phyloP scores from a whole-genome alignment of 2,329 filamentous ascomycete genomes.

The Ciborinia camelliae region DNA sequence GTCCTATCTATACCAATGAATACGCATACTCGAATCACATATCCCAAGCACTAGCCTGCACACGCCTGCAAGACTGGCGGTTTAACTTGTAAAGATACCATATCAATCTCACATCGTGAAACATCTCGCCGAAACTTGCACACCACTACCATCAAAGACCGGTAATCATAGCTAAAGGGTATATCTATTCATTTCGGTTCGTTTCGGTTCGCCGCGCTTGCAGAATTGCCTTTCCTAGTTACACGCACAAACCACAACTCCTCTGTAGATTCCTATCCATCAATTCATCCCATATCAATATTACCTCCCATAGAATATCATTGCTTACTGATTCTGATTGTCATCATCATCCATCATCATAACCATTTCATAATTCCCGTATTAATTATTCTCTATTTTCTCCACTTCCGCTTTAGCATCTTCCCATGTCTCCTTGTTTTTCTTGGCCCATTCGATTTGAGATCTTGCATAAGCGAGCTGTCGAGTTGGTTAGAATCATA shows the following conservation, averaged over 20 bases:
- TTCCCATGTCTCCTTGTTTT: slow-evolving; percentile 70
- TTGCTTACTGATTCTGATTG: not conserved
- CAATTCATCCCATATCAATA: slow-evolving; percentile 16
- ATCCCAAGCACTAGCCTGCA: no score
- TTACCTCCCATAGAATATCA: slow-evolving; percentile 23
- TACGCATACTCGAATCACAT: no score
- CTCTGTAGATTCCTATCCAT: slow-evolving; percentile 6
- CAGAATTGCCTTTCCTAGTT: not conserved
- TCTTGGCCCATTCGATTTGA: slow-evolving; percentile 72
- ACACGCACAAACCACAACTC: slow-evolving; percentile 2
- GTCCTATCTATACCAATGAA: no score
- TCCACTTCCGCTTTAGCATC: slow-evolving; percentile 67
- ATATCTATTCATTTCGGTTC: slow-evolving; percentile 12
- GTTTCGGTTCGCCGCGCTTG: slow-evolving; percentile 3
- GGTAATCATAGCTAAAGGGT: not conserved
- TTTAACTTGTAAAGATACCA: no score
- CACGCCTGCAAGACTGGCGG: no score
- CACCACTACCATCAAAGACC: not conserved
- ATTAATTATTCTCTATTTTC: slow-evolving; percentile 55
- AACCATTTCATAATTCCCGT: not conserved
- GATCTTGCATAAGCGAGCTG: slow-evolving; percentile 69
- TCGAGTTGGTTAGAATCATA: slow-evolving; percentile 21
- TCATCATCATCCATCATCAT: not conserved
- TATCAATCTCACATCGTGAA: no score
- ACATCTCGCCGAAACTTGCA: not conserved